Percentiles rank a stretch among this genome's conserved stretches.
Conservation (phyloP, 2,329 filamentous ascomycete genomes). For the Aureobasidium lini region DNA sequence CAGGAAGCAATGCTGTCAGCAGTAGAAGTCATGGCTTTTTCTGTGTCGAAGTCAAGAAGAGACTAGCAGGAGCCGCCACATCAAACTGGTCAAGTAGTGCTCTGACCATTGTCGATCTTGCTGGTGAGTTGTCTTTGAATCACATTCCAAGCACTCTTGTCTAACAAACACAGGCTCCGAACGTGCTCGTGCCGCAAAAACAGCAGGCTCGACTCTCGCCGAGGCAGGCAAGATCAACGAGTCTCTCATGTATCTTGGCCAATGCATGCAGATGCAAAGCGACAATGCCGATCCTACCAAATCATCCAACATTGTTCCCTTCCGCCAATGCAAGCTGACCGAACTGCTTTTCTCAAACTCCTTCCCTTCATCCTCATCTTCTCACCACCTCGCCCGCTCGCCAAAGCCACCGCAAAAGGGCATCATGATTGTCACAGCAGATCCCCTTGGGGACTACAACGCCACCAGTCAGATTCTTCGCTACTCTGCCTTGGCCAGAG, state of each 20-base stretch:
- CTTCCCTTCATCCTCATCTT: slow-evolving; percentile 36
- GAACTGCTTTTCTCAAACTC: slow-evolving; percentile 47
- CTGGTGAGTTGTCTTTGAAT: slow-evolving; percentile 46
- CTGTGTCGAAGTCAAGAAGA: slow-evolving; percentile 88
- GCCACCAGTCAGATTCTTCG: slow-evolving; percentile 92
- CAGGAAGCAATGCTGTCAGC: slow-evolving; percentile 85
- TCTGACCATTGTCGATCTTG: slow-evolving; percentile 83
- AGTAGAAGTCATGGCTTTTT: slow-evolving; percentile 96
- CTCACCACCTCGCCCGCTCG: slow-evolving; percentile 36
- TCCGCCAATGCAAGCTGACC: slow-evolving; percentile 51
- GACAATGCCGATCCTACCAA: slow-evolving; percentile 53
- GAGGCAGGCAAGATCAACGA: slow-evolving; percentile 99
- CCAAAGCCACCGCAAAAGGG: slow-evolving; percentile 72
- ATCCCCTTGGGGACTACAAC: slow-evolving; percentile 89
- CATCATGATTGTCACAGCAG: slow-evolving; percentile 93
- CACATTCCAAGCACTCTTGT: not conserved
- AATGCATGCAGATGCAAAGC: slow-evolving; percentile 92
- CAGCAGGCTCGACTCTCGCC: slow-evolving; percentile 80
- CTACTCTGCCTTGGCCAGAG: slow-evolving; percentile 85
- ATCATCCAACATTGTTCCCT: slow-evolving; percentile 59
- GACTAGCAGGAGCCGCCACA: slow-evolving; percentile 44
- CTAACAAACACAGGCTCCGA: slow-evolving; percentile 57
- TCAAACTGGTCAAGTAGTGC: slow-evolving; percentile 67
- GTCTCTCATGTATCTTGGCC: slow-evolving; percentile 94
- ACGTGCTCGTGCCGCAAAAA: slow-evolving; percentile 86